Evolutionary conservation across 2,329 filamentous ascomycete species (phyloP), one percentile per base, ranked within the genome.

Genomic region (Curvularia eragrostidis): DNA sequence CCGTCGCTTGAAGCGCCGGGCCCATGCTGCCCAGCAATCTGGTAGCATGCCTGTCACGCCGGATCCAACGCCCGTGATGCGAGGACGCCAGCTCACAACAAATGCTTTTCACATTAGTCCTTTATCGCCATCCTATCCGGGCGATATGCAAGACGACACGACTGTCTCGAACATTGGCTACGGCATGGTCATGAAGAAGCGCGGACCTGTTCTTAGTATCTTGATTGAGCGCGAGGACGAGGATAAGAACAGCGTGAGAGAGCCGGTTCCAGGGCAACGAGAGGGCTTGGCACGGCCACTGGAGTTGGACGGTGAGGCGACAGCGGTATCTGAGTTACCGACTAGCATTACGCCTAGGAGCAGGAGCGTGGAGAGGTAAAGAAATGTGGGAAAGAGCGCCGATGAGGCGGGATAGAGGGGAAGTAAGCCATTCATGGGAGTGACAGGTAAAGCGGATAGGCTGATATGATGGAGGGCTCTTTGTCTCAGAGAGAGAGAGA

Each of bases 221-320:
- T 63, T 72, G 1, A 43, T 72, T 1, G 69, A 70, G 52, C 30
- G 61, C 3, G 64, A 69, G 6, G 66, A 69, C 15, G 69, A 70
- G 38, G 65, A 64, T 18, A 50, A 34, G 8, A 26, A 7, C 5
- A 13, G 26, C 36, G 48, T 69, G 9, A 44, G 52, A 18, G 63
- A 71, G 52, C 69, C 69, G 21, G 68, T 72, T 19, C 63, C 65
- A 1, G 69, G 69, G n/a, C 67, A 72, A 38, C 57, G 48, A 23
- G 70, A 72, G 48, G 70, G 70, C 4, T 32, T 72, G 21, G 61
- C 47, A 13, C 63, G 52, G 48, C 62, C 70, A 21, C 43, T 72
- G 36, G 70, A 72, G 41, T 39, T 72, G 39, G 70, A 71, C 41
- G 67, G 66, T 3, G 49, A 55, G 30, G 48, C 41, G 3, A 63